A percentile compares a stretch with the other conserved stretches of the same genome.
phyloP scores from a whole-genome alignment of 169 alveolate species.

The Cryptosporidium xiaoi region DNA sequence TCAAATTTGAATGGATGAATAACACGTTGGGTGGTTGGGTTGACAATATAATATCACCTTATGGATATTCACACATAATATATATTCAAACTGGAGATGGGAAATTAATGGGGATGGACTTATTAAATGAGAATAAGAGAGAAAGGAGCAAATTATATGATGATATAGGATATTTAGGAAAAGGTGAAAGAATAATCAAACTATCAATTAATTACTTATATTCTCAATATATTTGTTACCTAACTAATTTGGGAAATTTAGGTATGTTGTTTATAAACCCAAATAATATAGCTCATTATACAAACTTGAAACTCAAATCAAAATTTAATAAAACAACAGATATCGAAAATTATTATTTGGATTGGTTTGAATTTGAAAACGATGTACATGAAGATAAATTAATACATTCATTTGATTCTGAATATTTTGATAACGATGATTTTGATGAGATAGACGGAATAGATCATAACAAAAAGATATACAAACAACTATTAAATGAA shows the following conservation, averaged over 20 bases:
- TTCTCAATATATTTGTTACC: slow-evolving; percentile 18
- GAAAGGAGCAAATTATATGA: neutral
- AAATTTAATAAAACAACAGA: neutral
- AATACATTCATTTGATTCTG: neutral
- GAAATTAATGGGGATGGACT: slow-evolving; percentile 19
- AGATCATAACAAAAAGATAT: neutral
- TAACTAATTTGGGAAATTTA: slow-evolving; percentile 12
- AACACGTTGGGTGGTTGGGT: slow-evolving; percentile 64
- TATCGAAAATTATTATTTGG: neutral
- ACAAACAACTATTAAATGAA: neutral
- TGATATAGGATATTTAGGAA: neutral
- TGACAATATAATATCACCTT: slow-evolving; percentile 31
- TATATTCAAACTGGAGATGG: slow-evolving; percentile 54
- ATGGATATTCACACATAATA: slow-evolving; percentile 56
- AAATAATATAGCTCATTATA: slow-evolving; percentile 20
- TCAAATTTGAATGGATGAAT: slow-evolving; percentile 23
- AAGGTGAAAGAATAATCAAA: slow-evolving; percentile 23
- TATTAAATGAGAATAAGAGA: neutral
- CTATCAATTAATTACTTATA: slow-evolving; percentile 18
- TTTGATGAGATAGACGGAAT: neutral
- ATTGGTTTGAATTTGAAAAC: slow-evolving; percentile 6
- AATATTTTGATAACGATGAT: neutral
- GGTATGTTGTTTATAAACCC: slow-evolving; percentile 50
- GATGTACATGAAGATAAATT: neutral
- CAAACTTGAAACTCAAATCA: neutral